These are phyloP conservation scores for Jamesozyma rosinii DNA, from an alignment of 805 yeast genomes.

Conservation along the genomic window DNA sequence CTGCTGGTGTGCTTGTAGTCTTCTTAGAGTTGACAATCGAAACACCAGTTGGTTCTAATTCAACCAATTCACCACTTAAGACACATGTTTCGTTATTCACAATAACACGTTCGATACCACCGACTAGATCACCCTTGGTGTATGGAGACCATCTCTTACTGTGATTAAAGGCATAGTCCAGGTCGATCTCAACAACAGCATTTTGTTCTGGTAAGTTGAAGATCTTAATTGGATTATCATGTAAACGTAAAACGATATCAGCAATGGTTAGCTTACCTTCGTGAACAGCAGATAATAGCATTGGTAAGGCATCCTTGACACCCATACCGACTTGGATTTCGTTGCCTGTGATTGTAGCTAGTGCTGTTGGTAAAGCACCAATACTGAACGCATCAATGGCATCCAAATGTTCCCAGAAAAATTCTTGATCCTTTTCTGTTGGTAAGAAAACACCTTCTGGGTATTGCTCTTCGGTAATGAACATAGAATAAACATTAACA, in stretches of 20 bases:
- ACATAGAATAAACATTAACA: slow-evolving; percentile 70
- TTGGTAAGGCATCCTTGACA: slow-evolving; percentile 69
- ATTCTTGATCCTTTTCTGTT: slow-evolving; percentile 67
- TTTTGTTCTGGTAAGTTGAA: slow-evolving; percentile 71
- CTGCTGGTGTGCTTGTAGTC: slow-evolving; percentile 24
- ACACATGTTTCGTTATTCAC: slow-evolving; percentile 71
- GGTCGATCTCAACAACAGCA: slow-evolving; percentile 69
- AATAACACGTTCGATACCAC: slow-evolving; percentile 83
- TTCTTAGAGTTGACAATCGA: slow-evolving; percentile 41
- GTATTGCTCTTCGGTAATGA: slow-evolving; percentile 62
- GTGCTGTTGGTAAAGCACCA: slow-evolving; percentile 66
- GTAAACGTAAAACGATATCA: slow-evolving; percentile 64
- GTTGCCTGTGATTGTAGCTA: slow-evolving; percentile 58
- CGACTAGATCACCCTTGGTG: slow-evolving; percentile 46
- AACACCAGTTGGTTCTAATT: slow-evolving; percentile 52
- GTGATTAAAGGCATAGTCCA: slow-evolving; percentile 50
- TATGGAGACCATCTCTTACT: slow-evolving; percentile 48
- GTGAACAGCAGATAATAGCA: slow-evolving; percentile 70
- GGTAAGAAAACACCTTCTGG: slow-evolving; percentile 70
- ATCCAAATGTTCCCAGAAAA: slow-evolving; percentile 67
- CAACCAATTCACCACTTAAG: slow-evolving; percentile 69
- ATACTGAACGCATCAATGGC: slow-evolving; percentile 79
- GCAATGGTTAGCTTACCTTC: slow-evolving; percentile 62
- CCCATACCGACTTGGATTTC: slow-evolving; percentile 65
- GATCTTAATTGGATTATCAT: slow-evolving; percentile 71